Evolutionary conservation across 176 grass and related monocot species (phyloP), one percentile per base, ranked within the genome.

Genomic region (Tillandsia leiboldiana): DNA sequence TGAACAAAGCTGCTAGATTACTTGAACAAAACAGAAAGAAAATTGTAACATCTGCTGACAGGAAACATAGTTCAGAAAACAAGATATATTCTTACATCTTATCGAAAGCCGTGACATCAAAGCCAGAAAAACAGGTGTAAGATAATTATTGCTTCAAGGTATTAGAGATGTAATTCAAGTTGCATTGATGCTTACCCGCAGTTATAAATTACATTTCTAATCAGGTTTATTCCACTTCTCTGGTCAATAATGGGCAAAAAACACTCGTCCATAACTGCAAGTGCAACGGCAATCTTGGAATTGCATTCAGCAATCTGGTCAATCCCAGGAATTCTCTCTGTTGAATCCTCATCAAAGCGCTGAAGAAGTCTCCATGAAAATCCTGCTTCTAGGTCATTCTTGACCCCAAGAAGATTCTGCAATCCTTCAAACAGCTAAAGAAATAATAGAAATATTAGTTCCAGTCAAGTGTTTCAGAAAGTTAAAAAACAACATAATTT

Each of bases 211-310:
- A 88, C 90, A 83, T 94, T 99, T 73, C 63, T 89, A 67, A 99
- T 87, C 72, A 99, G 79, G 58, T 90, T 87, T 83, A 99, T 90
- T 49, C 95, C 87, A 75, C 90, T 94, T 86, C 95, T 86, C 74
- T 94, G 82, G 79, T 99, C 95, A 82, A 90, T 42, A 65, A 99
- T 94, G 2, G 95, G 95, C 77, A 82, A 70, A 83, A 99, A 99
- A 69, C 95, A 99, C 75, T 99, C 95, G 49, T 99, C 84, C 87
- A 93, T 88, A 77, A 99, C 79, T 17, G 84, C 82, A 73, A 99
- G 77, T 27, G 95, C 86, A 80, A 99, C 80, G 56, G 82, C 90
- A 86, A 87, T 84, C 85, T 82, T 93, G 48, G 95, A 86, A 57
- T 99, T 99, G 79, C 90, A 94, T 53, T 94, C 87, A 51, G 72